Percentiles rank a stretch among this genome's conserved stretches.
phyloP scores from a whole-genome alignment of 345 rosid genomes.

The Gossypium sturtianum region DNA sequence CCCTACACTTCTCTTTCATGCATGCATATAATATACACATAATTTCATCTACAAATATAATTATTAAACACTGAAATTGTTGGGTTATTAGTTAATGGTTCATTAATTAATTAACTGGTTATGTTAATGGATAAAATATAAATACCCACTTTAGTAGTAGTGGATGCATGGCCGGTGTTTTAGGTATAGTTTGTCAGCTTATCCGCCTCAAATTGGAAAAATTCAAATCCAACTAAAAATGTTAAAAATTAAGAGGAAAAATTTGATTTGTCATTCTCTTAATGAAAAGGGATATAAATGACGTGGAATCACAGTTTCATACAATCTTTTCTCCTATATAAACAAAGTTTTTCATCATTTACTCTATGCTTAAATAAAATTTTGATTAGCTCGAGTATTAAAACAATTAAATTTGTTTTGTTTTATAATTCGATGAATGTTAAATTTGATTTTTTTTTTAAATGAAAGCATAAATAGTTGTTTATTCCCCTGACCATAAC shows the following conservation, averaged over 20 bases:
- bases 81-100: neutral
- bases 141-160: neutral
- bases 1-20: neutral
- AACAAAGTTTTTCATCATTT: neutral
- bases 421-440: too few relatives aligned
- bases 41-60: too few relatives aligned
- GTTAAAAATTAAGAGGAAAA: fast-evolving
- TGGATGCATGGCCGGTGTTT: neutral
- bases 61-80: neutral
- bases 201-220: neutral
- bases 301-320: too few relatives aligned
- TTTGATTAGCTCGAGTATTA: neutral
- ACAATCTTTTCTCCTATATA: fast-evolving
- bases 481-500: neutral
- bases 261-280: too few relatives aligned
- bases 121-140: neutral
- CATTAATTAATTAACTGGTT: neutral
- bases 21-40: neutral
- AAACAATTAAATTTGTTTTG: too few relatives aligned
- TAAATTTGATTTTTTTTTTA: neutral
- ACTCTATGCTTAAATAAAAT: neutral
- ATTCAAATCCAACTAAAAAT: too few relatives aligned
- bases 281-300: too few relatives aligned
- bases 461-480: neutral
- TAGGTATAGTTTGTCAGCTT: neutral